These are phyloP conservation scores for Babesia divergens DNA, from an alignment of 169 alveolate genomes.

Conservation along the genomic window DNA sequence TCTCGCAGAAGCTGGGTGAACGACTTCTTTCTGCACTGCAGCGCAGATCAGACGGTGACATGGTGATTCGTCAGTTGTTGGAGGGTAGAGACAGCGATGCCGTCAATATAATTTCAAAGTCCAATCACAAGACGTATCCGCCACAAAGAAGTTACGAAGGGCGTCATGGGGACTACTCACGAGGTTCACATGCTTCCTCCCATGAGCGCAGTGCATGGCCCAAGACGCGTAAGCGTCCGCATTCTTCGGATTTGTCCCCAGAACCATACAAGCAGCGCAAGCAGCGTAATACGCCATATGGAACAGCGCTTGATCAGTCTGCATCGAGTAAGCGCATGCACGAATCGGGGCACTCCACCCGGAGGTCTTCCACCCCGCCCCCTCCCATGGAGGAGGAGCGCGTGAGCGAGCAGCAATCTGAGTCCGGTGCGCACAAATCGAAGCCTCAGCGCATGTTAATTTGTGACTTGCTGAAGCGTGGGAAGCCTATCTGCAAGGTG, in stretches of 20 bases:
- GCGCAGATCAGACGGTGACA: conserved; percentile 51
- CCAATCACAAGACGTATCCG: neutral
- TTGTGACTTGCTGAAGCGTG: conserved; percentile 67
- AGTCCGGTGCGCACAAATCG: neutral
- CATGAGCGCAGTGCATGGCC: neutral
- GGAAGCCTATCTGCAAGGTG: conserved; percentile 70
- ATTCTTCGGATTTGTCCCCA: neutral
- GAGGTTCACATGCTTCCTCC: neutral
- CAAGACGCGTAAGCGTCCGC: conserved; percentile 8
- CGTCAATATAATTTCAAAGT: neutral
- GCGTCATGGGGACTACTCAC: neutral
- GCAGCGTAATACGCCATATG: neutral
- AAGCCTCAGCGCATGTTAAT: conserved; percentile 8
- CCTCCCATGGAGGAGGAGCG: neutral
- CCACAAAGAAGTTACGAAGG: neutral
- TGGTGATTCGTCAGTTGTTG: conserved; percentile 37
- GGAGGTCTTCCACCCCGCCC: neutral
- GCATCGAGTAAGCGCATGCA: neutral
- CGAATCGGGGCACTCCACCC: neutral
- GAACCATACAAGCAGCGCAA: conserved; percentile 16
- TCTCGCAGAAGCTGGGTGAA: conserved; percentile 44
- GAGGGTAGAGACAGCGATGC: conserved; percentile 36
- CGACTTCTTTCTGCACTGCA: conserved; percentile 51
- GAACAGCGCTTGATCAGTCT: neutral
- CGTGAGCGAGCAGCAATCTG: neutral